Conservation (phyloP, 352 stramenopile species). For the Phytophthora uliginosa region DNA sequence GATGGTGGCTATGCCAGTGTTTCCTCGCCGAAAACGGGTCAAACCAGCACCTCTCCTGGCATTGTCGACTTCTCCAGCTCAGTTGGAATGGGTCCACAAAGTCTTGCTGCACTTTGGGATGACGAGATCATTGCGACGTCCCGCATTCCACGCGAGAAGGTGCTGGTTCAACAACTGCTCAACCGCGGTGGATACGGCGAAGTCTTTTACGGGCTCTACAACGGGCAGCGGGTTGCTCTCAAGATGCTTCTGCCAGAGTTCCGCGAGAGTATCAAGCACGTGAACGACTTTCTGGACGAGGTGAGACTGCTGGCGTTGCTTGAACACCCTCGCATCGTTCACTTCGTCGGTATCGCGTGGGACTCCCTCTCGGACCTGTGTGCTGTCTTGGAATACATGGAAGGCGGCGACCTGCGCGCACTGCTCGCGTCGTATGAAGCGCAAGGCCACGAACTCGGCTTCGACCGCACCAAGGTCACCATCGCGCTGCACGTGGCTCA, state of each 20-base stretch:
- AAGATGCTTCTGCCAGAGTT: slow-evolving; percentile 34
- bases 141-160: slow-evolving; percentile 39
- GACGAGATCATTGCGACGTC: slow-evolving; percentile 32
- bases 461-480: slow-evolving; percentile 49
- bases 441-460: slow-evolving; percentile 17
- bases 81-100: slow-evolving; percentile 6
- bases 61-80: slow-evolving; percentile 10
- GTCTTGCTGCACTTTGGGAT: slow-evolving; percentile 26
- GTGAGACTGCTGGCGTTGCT: slow-evolving; percentile 61
- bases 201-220: slow-evolving; percentile 35
- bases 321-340: slow-evolving; percentile 59
- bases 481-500: slow-evolving; percentile 53
- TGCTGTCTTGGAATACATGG: slow-evolving; percentile 69
- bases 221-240: slow-evolving; percentile 25
- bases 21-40: neutral
- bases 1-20: neutral
- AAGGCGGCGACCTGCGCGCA: slow-evolving; percentile 60
- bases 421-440: slow-evolving; percentile 41
- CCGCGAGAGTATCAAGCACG: slow-evolving; percentile 28
- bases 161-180: slow-evolving; percentile 33
- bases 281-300: slow-evolving; percentile 33
- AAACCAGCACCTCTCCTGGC: neutral
- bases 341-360: slow-evolving; percentile 68
- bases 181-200: slow-evolving; percentile 35
- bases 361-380: slow-evolving; percentile 53